Conservation (phyloP, 148 eudicot species). For the Camellia japonica region DNA sequence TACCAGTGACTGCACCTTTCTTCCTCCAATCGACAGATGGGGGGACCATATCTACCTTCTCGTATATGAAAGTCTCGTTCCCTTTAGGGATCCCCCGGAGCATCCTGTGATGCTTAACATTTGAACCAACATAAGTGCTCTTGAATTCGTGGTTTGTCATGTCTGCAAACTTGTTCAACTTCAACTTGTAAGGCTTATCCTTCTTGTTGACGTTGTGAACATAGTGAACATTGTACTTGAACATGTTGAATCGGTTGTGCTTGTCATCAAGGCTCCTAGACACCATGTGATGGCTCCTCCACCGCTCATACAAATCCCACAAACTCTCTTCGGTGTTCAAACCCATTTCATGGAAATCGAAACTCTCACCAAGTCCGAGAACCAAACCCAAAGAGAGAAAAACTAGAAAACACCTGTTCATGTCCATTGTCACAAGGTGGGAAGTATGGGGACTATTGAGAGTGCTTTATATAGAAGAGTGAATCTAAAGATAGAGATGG, state of each 20-base stretch:
- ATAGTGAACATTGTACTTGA: constrained; percentile 69
- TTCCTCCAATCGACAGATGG: constrained; percentile 80
- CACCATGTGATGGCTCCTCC: constrained; percentile 91
- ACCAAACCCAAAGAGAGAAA: constrained; percentile 47
- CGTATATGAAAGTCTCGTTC: constrained; percentile 54
- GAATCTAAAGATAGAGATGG: constrained; percentile 31
- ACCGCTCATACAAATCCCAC: constrained; percentile 86
- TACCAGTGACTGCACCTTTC: constrained; percentile 66
- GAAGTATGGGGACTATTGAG: constrained; percentile 12
- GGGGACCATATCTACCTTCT: constrained; percentile 47
- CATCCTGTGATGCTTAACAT: constrained; percentile 64
- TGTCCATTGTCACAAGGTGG: constrained; percentile 35
- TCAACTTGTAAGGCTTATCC: constrained; percentile 86
- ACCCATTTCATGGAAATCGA: constrained; percentile 67
- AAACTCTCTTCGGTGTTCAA: constrained; percentile 76
- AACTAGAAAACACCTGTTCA: constrained; percentile 40
- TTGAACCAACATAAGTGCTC: constrained; percentile 55
- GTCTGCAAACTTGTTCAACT: constrained; percentile 86
- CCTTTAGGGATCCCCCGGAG: constrained; percentile 38
- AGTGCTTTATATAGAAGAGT: constrained; percentile 28
- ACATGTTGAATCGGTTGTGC: constrained; percentile 75
- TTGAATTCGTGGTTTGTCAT: constrained; percentile 82
- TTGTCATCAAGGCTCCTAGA: constrained; percentile 71
- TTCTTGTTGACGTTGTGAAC: constrained; percentile 59
- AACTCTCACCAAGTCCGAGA: constrained; percentile 40